phyloP scores from a whole-genome alignment of 805 yeast genomes.

The Yueomyces sinensis region DNA sequence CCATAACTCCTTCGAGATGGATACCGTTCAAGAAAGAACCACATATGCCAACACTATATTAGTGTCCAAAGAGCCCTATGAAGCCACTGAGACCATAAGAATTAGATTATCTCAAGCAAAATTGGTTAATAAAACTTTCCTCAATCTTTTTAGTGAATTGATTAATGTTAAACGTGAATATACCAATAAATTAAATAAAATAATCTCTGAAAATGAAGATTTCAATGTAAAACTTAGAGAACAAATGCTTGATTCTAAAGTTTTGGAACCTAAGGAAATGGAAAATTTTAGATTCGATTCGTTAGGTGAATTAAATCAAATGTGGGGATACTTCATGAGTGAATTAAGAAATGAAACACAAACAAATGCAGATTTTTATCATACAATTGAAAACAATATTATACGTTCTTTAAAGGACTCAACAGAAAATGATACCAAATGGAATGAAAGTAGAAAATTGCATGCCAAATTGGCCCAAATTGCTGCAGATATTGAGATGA shows the following conservation, averaged over 20 bases:
- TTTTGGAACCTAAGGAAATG: conserved; percentile 29
- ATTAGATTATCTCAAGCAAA: conserved; percentile 44
- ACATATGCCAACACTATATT: conserved; percentile 28
- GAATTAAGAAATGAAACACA: conserved; percentile 33
- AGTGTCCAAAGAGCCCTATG: conserved; percentile 36
- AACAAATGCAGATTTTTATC: conserved; percentile 36
- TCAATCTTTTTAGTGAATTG: conserved; percentile 45
- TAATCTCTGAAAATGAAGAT: conserved; percentile 23
- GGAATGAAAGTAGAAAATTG: conserved; percentile 39
- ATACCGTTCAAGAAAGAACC: conserved; percentile 16
- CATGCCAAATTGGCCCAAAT: conserved; percentile 32
- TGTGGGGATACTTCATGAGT: conserved; percentile 33
- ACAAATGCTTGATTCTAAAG: conserved; percentile 28
- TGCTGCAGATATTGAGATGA: conserved; percentile 30
- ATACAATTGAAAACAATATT: conserved; percentile 39
- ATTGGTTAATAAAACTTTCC: conserved; percentile 44
- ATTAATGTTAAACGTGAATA: conserved; percentile 35
- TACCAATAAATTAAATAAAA: conserved; percentile 33
- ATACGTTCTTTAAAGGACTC: conserved; percentile 41
- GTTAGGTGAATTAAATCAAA: conserved; percentile 30
- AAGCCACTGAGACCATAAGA: conserved; percentile 46
- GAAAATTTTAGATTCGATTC: conserved; percentile 38
- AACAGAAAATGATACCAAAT: conserved; percentile 38
- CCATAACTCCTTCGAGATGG: too few relatives aligned
- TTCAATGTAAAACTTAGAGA: conserved; percentile 22